A percentile compares a stretch with the other conserved stretches of the same genome.
phyloP scores from a whole-genome alignment of 1,139 yeast species.

The Ashbya aceris region DNA sequence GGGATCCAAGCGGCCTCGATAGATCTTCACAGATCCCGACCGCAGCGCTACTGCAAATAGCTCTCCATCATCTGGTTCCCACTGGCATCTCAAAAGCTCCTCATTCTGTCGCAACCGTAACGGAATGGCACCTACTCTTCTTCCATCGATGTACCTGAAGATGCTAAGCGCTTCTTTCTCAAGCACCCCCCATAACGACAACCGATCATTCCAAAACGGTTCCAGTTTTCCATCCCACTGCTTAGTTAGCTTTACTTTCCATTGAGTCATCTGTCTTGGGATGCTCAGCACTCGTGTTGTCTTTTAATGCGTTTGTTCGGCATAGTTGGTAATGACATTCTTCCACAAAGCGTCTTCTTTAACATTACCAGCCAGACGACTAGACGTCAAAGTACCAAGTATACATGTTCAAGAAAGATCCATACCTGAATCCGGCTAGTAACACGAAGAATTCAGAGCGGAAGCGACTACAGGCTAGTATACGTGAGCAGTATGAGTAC shows the following conservation, averaged over 20 bases:
- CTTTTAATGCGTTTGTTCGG: too few relatives aligned
- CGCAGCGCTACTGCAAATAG: constrained; percentile 12
- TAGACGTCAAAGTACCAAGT: neutral
- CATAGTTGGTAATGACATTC: too few relatives aligned
- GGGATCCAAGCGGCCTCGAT: neutral
- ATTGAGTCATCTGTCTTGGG: constrained; percentile 1
- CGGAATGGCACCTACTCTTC: constrained; percentile 11
- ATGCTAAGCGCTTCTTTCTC: neutral
- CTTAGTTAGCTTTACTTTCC: constrained; percentile 3
- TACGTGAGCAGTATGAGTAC: constrained; percentile 37
- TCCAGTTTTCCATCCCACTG: constrained; percentile 2
- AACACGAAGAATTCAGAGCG: constrained; percentile 79
- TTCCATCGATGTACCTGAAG: constrained; percentile 12
- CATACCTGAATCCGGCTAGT: constrained; percentile 62
- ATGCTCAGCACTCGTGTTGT: too few relatives aligned
- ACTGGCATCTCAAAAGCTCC: constrained; percentile 13
- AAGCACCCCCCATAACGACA: constrained; percentile 3
- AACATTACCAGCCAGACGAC: neutral
- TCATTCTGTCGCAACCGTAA: constrained; percentile 18
- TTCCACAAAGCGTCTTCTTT: too few relatives aligned
- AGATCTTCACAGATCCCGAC: constrained; percentile 1
- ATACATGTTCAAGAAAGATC: constrained; percentile 55
- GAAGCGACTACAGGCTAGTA: constrained; percentile 44
- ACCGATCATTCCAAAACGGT: constrained; percentile 4
- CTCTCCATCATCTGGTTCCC: constrained; percentile 22